Percentiles rank a stretch among this genome's conserved stretches.
Conservation (phyloP, 331 rosid species). For the Stylosanthes scabra region DNA sequence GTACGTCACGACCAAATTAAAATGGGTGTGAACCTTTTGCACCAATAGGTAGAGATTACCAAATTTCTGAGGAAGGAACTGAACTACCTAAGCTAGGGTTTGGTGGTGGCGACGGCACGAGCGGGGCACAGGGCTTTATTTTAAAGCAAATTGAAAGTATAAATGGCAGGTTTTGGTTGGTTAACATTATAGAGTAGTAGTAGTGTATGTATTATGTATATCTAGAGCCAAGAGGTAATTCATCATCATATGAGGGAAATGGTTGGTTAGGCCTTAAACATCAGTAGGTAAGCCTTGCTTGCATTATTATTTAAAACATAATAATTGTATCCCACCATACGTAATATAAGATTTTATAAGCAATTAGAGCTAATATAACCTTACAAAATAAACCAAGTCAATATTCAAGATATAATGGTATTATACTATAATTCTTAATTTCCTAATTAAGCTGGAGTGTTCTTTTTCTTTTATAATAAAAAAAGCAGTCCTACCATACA, state of each 20-base stretch:
- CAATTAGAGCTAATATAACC: background rate
- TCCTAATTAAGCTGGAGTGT: no score
- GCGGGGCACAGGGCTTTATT: conserved; percentile 62
- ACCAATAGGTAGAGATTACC: conserved; percentile 45
- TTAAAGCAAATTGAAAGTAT: conserved; percentile 53
- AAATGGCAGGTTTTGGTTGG: conserved; percentile 43
- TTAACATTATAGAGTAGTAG: conserved; percentile 40
- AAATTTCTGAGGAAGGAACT: conserved; percentile 29
- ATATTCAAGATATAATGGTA: no score
- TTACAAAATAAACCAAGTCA: no score
- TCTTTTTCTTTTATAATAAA: no score
- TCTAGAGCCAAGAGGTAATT: conserved; percentile 18
- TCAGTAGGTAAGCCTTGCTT: conserved; percentile 57
- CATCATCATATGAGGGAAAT: conserved; percentile 41
- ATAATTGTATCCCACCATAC: conserved; percentile 29
- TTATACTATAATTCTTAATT: no score
- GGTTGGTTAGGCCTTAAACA: conserved; percentile 65
- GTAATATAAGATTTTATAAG: conserved; percentile 15
- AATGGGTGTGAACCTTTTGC: conserved; percentile 53
- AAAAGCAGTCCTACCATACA: no score
- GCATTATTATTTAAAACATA: conserved; percentile 27
- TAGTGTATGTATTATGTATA: conserved; percentile 20
- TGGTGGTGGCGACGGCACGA: conserved; percentile 45
- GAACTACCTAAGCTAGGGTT: conserved; percentile 32
- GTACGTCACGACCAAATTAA: conserved; percentile 40